Base-by-base conservation (phyloP, 768 basidiomycete species). In the Russula earlei region DNA sequence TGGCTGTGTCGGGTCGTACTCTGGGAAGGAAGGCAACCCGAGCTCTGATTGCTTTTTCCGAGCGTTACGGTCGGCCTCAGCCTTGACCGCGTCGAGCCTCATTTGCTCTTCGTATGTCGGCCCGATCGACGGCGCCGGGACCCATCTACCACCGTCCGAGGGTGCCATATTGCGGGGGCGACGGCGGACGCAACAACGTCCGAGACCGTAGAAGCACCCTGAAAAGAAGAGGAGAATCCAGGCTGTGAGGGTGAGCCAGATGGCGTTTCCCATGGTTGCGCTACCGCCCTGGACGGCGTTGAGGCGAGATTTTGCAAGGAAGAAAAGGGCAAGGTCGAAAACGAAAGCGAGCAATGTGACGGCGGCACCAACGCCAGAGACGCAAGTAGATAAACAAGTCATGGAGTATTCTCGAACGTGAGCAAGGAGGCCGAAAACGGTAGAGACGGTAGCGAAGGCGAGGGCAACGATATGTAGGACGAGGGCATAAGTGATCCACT, bases 401-500 rank as follows among this genome's bases (percentile, higher is more conserved):
- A 89, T 91, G 54, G 87, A 80, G 77, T 90, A 83, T 67, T 91
- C 86, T 14, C 86, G 83, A 55, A 95, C 76, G 66, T 95, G 91
- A 0, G 92, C 90, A 34, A 96, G 78, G 17, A 94, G 77, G 38
- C 92, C 93, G 61, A 95, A 88, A 34, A 93, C 50, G 27, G 88
- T 76, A 2, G 90, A 80, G 25, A 80, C 74, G 14, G 78, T 85
- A 9, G 91, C 80, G 34, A 87, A 76, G 12, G 69, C 79, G 54
- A 97, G 82, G 15, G 91, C 95, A 55, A 92, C 83, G 57, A 96
- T 82, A 67, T 98, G 94, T 15, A 98, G 78, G 60, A 97, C 82
- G 61, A 99, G 83, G 22, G 83, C 84, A 65, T 95, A 95, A 10
- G 96, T 98, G 66, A 97, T 74, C 91, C 94, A 97, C 74, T 96